Conservation (phyloP, 2,329 filamentous ascomycete species). For the Pyrenophora teres region DNA sequence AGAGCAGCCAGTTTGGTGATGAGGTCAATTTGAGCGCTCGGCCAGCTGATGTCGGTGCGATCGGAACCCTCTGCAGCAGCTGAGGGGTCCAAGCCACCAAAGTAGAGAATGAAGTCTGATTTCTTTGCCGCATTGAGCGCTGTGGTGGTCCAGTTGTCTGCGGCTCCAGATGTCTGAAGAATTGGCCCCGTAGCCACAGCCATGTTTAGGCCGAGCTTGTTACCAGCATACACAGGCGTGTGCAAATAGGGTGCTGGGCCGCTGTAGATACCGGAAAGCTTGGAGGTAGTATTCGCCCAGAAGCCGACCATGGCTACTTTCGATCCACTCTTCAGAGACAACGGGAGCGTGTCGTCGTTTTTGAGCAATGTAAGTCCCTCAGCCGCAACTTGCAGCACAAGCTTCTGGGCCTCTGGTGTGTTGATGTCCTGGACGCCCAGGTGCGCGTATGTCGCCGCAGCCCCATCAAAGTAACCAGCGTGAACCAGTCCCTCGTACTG, state of each 20-base stretch:
- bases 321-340: slow-evolving; percentile 44
- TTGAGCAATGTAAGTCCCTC: slow-evolving; percentile 58
- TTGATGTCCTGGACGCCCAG: slow-evolving; percentile 62
- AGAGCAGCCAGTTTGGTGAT: slow-evolving; percentile 54
- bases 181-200: slow-evolving; percentile 29
- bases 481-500: slow-evolving; percentile 61
- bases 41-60: slow-evolving; percentile 58
- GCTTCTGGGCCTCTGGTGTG: slow-evolving; percentile 57
- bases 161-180: slow-evolving; percentile 15
- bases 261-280: slow-evolving; percentile 65
- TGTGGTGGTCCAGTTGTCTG: slow-evolving; percentile 22
- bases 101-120: slow-evolving; percentile 59
- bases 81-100: slow-evolving; percentile 60
- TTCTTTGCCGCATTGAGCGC: slow-evolving; percentile 44
- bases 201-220: slow-evolving; percentile 53
- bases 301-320: slow-evolving; percentile 62
- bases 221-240: slow-evolving; percentile 59
- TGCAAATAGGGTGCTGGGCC: slow-evolving; percentile 62
- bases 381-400: slow-evolving; percentile 60
- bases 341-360: slow-evolving; percentile 55
- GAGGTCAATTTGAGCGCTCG: slow-evolving; percentile 56
- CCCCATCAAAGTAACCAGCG: slow-evolving; percentile 62
- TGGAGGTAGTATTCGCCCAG: slow-evolving; percentile 62
- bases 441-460: slow-evolving; percentile 54
- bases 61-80: slow-evolving; percentile 60